These are phyloP conservation scores for Marasmius oreades DNA, from an alignment of 1,284 basidiomycete species.

Conservation along the genomic window DNA sequence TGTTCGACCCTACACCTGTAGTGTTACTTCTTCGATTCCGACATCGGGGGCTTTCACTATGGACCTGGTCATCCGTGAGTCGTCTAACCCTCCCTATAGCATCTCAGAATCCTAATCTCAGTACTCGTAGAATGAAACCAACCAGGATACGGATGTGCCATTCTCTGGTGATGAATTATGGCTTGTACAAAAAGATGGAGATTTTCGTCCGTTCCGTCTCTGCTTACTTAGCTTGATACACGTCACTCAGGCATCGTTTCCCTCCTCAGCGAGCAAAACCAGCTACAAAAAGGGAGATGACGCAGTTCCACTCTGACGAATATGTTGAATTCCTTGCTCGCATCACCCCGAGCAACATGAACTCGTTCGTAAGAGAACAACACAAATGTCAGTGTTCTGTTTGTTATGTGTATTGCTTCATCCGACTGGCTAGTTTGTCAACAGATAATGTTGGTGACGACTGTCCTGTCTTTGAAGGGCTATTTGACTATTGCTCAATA, in stretches of 20 bases:
- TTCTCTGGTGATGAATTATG: conserved; percentile 99
- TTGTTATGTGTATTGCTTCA: conserved; percentile 1
- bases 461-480: conserved; percentile 96
- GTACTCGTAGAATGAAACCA: conserved; percentile 79
- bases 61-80: conserved; percentile 86
- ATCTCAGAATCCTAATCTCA: conserved; percentile 10
- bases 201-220: conserved; percentile 74
- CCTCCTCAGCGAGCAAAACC: conserved; percentile 89
- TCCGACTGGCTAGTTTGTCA: not conserved
- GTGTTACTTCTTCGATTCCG: conserved; percentile 99
- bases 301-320: conserved; percentile 92
- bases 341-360: conserved; percentile 84
- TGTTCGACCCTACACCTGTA: conserved; percentile 27
- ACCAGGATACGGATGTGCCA: conserved; percentile 99
- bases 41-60: conserved; percentile 98
- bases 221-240: not conserved
- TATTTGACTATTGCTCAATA: conserved; percentile 98
- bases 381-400: conserved; percentile 77
- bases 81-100: not conserved
- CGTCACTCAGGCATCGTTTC: not conserved
- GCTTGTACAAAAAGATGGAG: conserved; percentile 96
- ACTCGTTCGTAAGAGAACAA: conserved; percentile 90
- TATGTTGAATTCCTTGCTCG: conserved; percentile 88
- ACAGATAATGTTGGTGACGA: conserved; percentile 72
- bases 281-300: conserved; percentile 97